These are phyloP conservation scores for Astragalus membranaceus DNA, from an alignment of 306 rosid species.

Conservation along the genomic window DNA sequence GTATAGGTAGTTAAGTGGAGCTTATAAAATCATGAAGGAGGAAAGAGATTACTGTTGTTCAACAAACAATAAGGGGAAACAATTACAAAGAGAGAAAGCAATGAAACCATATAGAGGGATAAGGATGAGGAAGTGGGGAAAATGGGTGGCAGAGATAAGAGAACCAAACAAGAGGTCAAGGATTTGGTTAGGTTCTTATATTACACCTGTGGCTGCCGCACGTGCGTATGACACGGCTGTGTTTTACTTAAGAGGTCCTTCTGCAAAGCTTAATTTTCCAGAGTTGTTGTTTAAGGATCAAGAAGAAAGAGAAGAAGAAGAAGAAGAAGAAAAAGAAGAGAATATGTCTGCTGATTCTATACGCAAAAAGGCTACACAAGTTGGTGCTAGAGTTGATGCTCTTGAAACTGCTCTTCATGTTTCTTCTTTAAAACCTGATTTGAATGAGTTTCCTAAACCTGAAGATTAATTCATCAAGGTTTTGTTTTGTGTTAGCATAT, in stretches of 20 bases:
- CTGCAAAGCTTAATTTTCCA: constrained; percentile 84
- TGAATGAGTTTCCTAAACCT: constrained; percentile 77
- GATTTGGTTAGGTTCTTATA: constrained; percentile 91
- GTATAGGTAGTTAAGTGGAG: background rate
- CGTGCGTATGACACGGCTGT: constrained; percentile 98
- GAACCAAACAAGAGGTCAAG: constrained; percentile 92
- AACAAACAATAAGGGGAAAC: constrained; percentile 17
- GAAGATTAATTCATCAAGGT: constrained; percentile 41
- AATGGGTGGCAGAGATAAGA: constrained; percentile 98
- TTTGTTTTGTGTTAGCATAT: background rate
- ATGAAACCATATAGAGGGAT: constrained; percentile 70
- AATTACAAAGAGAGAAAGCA: constrained; percentile 31
- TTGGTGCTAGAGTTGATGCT: constrained; percentile 96
- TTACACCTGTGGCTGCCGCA: constrained; percentile 81
- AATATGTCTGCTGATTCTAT: constrained; percentile 82
- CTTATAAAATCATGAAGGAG: background rate
- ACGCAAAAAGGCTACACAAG: constrained; percentile 72
- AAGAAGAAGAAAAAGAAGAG: background rate
- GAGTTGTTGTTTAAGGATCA: constrained; percentile 57
- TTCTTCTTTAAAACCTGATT: constrained; percentile 54
- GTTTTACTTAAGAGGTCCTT: constrained; percentile 77
- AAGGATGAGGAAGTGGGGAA: constrained; percentile 99
- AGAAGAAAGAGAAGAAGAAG: background rate
- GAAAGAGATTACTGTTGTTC: constrained; percentile 44
- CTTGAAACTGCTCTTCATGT: constrained; percentile 41